These are phyloP conservation scores for Suhomyces xylopsoci DNA, from an alignment of 805 yeast genomes.

Conservation along the genomic window DNA sequence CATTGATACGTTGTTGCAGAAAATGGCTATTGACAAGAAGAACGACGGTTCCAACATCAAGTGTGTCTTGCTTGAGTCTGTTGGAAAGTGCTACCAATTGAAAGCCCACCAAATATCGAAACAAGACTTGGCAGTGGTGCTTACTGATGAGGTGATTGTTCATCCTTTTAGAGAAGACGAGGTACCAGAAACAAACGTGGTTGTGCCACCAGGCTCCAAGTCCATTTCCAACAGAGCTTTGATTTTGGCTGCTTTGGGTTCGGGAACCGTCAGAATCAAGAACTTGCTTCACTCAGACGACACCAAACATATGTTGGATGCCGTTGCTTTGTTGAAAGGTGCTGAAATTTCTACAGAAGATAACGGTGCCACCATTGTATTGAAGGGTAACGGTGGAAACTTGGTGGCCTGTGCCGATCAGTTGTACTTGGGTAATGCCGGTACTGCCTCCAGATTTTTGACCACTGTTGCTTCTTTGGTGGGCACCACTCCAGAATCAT, in stretches of 20 bases:
- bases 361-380: slow-evolving; percentile 83
- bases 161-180: slow-evolving; percentile 45
- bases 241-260: slow-evolving; percentile 86
- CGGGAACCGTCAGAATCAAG: slow-evolving; percentile 76
- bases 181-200: slow-evolving; percentile 43
- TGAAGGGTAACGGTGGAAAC: slow-evolving; percentile 82
- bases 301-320: slow-evolving; percentile 90
- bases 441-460: slow-evolving; percentile 94
- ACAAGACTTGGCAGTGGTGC: slow-evolving; percentile 72
- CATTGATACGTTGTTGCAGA: slow-evolving; percentile 67
- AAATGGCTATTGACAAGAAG: slow-evolving; percentile 95
- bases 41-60: slow-evolving; percentile 91
- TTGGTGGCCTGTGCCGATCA: slow-evolving; percentile 61
- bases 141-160: slow-evolving; percentile 79
- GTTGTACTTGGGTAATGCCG: slow-evolving; percentile 92
- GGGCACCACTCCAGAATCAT: slow-evolving; percentile 33
- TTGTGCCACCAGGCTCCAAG: slow-evolving; percentile 92
- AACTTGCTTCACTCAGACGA: slow-evolving; percentile 95
- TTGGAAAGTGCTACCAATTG: slow-evolving; percentile 87
- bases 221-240: slow-evolving; percentile 95
- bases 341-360: slow-evolving; percentile 82
- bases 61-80: slow-evolving; percentile 75
- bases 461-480: slow-evolving; percentile 91
- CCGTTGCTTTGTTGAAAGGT: slow-evolving; percentile 74
- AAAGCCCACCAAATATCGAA: slow-evolving; percentile 84